Evolutionary conservation across 352 stramenopile genomes (phyloP).

Genomic region (Phytopythium aichiense): DNA sequence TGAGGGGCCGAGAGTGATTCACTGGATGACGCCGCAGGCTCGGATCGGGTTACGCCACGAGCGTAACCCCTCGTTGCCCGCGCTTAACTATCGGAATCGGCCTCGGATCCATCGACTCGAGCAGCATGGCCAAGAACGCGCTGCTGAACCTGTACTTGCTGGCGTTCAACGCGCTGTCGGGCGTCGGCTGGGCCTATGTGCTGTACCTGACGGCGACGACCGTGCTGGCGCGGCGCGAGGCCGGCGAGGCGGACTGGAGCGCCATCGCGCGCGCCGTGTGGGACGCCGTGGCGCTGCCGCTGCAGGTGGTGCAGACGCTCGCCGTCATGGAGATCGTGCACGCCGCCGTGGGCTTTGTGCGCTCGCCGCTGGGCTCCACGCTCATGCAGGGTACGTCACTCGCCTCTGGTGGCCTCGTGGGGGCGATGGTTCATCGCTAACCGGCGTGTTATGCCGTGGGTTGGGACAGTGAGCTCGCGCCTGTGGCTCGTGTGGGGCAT

Average conservation of each 20-base stretch:
- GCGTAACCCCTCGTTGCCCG: not conserved
- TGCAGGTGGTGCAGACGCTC: constrained; percentile 91
- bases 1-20: not conserved
- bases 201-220: constrained; percentile 57
- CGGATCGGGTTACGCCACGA: not conserved
- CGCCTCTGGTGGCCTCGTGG: too few species aligned
- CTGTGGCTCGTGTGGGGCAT: constrained; percentile 94
- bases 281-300: constrained; percentile 46
- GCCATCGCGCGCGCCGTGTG: constrained; percentile 45
- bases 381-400: constrained; percentile 77
- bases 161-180: constrained; percentile 67
- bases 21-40: not conserved
- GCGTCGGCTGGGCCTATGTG: constrained; percentile 68
- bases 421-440: not conserved
- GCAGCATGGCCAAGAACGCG: constrained; percentile 59
- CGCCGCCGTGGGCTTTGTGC: constrained; percentile 92
- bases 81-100: constrained; percentile 1
- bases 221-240: constrained; percentile 33
- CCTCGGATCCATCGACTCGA: not conserved
- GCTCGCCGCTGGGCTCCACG: constrained; percentile 92
- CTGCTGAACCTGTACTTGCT: constrained; percentile 72
- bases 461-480: constrained; percentile 74
- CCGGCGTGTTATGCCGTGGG: not conserved
- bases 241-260: constrained; percentile 45
- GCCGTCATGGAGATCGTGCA: constrained; percentile 97